Conservation (phyloP, 148 eudicot species). For the Persicaria maculosa region DNA sequence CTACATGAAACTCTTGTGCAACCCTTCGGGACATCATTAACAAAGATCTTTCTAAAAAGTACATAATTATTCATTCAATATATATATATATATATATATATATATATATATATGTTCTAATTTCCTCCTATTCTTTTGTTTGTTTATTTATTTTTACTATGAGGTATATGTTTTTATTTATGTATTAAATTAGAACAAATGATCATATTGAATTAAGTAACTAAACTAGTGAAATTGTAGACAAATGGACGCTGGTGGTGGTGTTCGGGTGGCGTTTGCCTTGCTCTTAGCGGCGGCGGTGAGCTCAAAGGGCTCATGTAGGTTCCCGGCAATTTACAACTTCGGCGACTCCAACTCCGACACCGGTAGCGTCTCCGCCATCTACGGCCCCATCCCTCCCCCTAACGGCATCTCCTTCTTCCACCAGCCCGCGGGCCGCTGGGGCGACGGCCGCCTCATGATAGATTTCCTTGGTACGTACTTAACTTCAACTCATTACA, state of each 20-base stretch:
- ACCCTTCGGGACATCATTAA: not conserved
- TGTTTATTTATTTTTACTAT: too few species aligned
- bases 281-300: not conserved
- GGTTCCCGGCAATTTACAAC: slow-evolving; percentile 19
- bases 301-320: not conserved
- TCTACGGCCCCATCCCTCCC: slow-evolving; percentile 14
- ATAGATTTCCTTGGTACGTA: slow-evolving; percentile 17
- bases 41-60: not conserved
- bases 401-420: slow-evolving; percentile 21
- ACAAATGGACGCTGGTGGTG: not conserved
- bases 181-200: too few species aligned
- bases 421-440: slow-evolving; percentile 14
- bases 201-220: too few species aligned
- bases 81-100: too few species aligned
- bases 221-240: too few species aligned
- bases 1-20: not conserved
- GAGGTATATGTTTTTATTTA: too few species aligned
- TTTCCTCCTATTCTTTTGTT: too few species aligned
- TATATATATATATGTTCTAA: too few species aligned
- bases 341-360: slow-evolving; percentile 23
- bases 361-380: slow-evolving; percentile 20
- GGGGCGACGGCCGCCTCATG: slow-evolving; percentile 18
- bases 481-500: not conserved
- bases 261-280: not conserved
- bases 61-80: too few species aligned